These are phyloP conservation scores for Zanthoxylum bungeanum DNA, from an alignment of 345 rosid species.

Conservation along the genomic window DNA sequence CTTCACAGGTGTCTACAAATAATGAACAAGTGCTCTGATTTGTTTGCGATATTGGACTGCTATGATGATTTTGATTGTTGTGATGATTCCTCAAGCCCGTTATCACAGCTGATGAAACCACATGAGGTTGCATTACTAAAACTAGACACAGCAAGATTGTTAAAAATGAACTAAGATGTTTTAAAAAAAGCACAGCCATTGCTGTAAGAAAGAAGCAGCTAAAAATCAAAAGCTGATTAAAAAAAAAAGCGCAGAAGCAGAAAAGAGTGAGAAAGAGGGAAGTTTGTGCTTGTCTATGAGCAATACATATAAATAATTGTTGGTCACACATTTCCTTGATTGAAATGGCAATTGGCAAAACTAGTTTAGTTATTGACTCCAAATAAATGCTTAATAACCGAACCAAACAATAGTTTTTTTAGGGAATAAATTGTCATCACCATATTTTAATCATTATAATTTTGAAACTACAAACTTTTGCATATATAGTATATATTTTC, in stretches of 20 bases:
- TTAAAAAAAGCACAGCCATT: not conserved
- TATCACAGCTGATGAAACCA: slow-evolving; percentile 55
- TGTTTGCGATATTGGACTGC: slow-evolving; percentile 19
- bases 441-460: too few relatives aligned
- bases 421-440: too few relatives aligned
- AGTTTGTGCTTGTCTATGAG: not conserved
- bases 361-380: not conserved
- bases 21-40: slow-evolving; percentile 45
- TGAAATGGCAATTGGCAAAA: not conserved
- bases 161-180: slow-evolving; percentile 20
- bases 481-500: too few relatives aligned
- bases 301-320: not conserved
- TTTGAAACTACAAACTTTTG: too few relatives aligned
- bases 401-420: too few relatives aligned
- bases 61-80: slow-evolving; percentile 34
- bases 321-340: not conserved
- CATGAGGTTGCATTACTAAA: slow-evolving; percentile 34
- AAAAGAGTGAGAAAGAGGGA: not conserved
- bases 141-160: slow-evolving; percentile 26
- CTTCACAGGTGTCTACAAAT: slow-evolving; percentile 60
- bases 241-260: not conserved
- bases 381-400: not conserved
- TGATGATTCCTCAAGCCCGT: slow-evolving; percentile 67
- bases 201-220: not conserved
- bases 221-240: not conserved